Base-by-base conservation (phyloP, 306 rosid species). In the Echinosophora koreensis region DNA sequence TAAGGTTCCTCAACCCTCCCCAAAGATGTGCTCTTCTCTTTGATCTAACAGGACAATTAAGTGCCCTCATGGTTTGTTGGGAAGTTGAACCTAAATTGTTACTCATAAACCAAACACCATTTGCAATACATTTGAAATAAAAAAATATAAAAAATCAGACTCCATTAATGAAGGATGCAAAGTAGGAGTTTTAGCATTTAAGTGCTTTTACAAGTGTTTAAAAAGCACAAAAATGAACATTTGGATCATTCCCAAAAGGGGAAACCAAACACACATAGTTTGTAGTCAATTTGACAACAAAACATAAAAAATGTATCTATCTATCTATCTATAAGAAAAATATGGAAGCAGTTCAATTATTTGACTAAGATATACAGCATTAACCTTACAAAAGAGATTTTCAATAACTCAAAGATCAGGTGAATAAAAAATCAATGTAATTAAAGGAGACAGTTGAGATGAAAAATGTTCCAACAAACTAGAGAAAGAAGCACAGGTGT, bases 401-500 rank as follows among this genome's bases (percentile, higher is more conserved):
- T 22, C 54, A 59, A 18, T 7, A 41, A 38, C 38, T 55, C 17
- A 56, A 1, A 64, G 10, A 68, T 54, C 65, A 16, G 38, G 42
- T 10, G 56, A 71, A 65, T 9, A 42, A 58, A 44, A 34, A 30
- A 52, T 49, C 13, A 41, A 15, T 51, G 16, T 55, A 8, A 69
- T 22, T 18, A 37, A 56, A 42, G 69, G 37, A 73, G 50, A 54
- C 13, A 61, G n/a, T 38, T 37, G 54, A 69, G 39, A 11, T 27
- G 44, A 69, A 39, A 64, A 3, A 4, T 28, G 38, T 61, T 68
- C 17, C 70, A 63, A 65, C 42, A 68, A 67, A 80, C 42, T 17
- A 80, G 72, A 63, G 55, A 76, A 46, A 54, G 38, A 58, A 44
- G 62, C 27, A 44, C 6, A 4, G 22, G 55, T 81, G 32, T 78